phyloP scores from a whole-genome alignment of 139 green algal species.

The Gonium pectorale region DNA sequence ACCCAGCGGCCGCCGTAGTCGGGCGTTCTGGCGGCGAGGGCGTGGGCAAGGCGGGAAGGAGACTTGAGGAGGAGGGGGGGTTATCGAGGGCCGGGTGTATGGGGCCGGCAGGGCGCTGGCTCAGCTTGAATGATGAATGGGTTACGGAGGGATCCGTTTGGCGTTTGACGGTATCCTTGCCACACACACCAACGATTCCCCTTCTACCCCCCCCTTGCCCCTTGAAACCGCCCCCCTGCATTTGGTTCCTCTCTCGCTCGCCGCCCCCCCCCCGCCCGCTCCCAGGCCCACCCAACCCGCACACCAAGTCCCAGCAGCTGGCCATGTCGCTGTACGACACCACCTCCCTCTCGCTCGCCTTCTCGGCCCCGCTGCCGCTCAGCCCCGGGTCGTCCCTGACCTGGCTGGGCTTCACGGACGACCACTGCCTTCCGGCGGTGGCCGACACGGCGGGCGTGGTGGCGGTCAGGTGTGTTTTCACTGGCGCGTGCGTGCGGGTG shows the following conservation, averaged over 20 bases:
- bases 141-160: too few species aligned
- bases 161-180: too few species aligned
- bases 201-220: too few species aligned
- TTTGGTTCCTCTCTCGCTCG: too few species aligned
- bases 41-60: too few species aligned
- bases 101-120: too few species aligned
- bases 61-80: too few species aligned
- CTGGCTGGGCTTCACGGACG: constrained; percentile 87
- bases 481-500: too few species aligned
- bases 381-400: constrained; percentile 62
- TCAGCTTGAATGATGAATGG: too few species aligned
- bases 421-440: constrained; percentile 67
- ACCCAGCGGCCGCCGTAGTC: constrained; percentile 84
- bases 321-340: constrained; percentile 44
- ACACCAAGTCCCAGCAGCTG: constrained; percentile 66
- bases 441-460: constrained; percentile 77
- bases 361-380: constrained; percentile 67
- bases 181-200: not conserved
- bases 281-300: constrained; percentile 28
- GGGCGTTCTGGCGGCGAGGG: not conserved
- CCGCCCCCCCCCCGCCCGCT: not conserved
- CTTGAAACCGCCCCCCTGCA: too few species aligned
- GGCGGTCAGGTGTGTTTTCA: constrained; percentile 46
- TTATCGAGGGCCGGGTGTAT: too few species aligned
- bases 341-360: not conserved